A percentile compares a stretch with the other conserved stretches of the same genome.
These are phyloP conservation scores for Sphagnum magellanicum DNA, from an alignment of 228 moss, liverwort and hornwort species.

Conservation along the genomic window DNA sequence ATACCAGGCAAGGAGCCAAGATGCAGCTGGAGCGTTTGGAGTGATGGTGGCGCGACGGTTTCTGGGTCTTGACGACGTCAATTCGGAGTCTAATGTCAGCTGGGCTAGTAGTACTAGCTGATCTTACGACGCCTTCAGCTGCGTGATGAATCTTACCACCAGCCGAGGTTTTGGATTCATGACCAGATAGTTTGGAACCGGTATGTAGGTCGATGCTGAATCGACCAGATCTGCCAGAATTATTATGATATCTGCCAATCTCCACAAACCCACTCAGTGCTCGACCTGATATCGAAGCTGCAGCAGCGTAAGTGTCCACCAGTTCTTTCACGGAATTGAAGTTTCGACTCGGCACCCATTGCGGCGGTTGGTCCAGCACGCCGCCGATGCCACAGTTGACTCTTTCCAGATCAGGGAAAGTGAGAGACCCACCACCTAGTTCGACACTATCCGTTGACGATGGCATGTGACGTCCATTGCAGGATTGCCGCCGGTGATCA, in stretches of 20 bases:
- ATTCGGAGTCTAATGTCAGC: constrained; percentile 8
- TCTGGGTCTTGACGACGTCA: constrained; percentile 11
- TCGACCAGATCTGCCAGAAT: constrained; percentile 22
- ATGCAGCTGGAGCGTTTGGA: constrained; percentile 19
- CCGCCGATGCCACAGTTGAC: constrained; percentile 17
- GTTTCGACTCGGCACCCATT: constrained; percentile 28
- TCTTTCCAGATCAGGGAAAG: constrained; percentile 18
- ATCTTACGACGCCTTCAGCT: no score
- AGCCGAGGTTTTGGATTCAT: constrained; percentile 11
- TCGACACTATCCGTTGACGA: background rate
- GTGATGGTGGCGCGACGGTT: constrained; percentile 14
- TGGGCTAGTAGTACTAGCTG: no score
- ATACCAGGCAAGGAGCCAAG: constrained; percentile 56
- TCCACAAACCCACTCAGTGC: constrained; percentile 24
- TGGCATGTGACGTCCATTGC: no score
- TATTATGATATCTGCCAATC: background rate
- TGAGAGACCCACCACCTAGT: constrained; percentile 23
- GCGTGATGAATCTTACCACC: no score
- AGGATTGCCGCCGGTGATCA: no score
- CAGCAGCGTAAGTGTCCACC: constrained; percentile 12
- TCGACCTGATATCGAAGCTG: constrained; percentile 10
- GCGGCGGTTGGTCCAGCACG: constrained; percentile 14
- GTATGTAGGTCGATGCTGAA: constrained; percentile 53
- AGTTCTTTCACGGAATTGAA: constrained; percentile 20
- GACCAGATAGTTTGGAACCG: constrained; percentile 22